phyloP scores from a whole-genome alignment of 2,329 filamentous ascomycete species.

The Colletotrichum nymphaeae region DNA sequence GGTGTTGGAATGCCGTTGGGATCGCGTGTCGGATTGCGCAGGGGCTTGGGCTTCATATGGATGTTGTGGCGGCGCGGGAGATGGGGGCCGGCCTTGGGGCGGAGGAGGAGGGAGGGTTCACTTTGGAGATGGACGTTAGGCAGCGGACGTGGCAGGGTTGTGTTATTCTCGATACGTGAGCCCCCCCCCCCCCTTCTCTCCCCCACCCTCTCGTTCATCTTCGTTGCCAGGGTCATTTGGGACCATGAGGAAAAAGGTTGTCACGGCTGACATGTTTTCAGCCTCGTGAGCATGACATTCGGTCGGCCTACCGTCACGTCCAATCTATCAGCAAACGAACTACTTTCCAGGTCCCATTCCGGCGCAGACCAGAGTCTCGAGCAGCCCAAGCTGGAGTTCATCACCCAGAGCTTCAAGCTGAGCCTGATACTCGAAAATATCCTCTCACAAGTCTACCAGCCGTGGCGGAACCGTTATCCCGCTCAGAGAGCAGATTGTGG shows the following conservation, averaged over 20 bases:
- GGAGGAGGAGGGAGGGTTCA: conserved; percentile 22
- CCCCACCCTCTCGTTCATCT: too few species aligned
- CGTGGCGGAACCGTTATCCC: not conserved
- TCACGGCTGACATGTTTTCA: not conserved
- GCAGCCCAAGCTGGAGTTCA: conserved; percentile 29
- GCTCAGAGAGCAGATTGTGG: not conserved
- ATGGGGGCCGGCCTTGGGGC: not conserved
- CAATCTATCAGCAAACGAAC: not conserved
- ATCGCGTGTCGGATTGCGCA: conserved; percentile 54
- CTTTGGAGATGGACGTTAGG: conserved; percentile 49
- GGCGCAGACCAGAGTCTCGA: not conserved
- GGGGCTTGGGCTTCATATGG: conserved; percentile 53
- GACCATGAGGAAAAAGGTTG: too few species aligned
- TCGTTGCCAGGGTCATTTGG: too few species aligned
- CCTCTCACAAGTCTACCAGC: conserved; percentile 47
- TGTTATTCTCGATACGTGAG: conserved; percentile 49
- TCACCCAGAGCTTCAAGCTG: conserved; percentile 36
- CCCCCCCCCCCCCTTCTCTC: too few species aligned
- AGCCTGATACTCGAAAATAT: conserved; percentile 42
- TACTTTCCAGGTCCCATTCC: not conserved
- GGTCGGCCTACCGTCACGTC: not conserved
- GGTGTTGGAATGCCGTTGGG: conserved; percentile 56
- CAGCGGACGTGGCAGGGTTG: conserved; percentile 53
- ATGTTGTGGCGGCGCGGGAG: conserved; percentile 25
- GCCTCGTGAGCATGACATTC: conserved; percentile 11